phyloP scores from a whole-genome alignment of 2,329 filamentous ascomycete species.

The Alternaria rosae region DNA sequence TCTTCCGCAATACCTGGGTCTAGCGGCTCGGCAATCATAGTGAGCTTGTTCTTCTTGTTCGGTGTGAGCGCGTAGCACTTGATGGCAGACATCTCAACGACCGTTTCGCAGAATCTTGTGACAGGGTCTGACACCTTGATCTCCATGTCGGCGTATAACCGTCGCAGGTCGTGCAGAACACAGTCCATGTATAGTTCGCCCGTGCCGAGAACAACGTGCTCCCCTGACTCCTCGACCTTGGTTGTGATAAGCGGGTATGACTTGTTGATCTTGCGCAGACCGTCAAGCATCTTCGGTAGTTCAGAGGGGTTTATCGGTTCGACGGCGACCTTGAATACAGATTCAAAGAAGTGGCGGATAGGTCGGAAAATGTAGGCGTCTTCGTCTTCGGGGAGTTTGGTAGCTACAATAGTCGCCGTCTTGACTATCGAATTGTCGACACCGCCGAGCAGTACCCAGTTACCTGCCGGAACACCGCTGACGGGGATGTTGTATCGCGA shows the following conservation, averaged over 20 bases:
- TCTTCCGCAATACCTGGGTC: slow-evolving; percentile 95
- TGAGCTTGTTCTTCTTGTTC: slow-evolving; percentile 99
- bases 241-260: slow-evolving; percentile 95
- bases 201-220: slow-evolving; percentile 93
- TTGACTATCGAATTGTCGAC: slow-evolving; percentile 99
- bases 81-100: slow-evolving; percentile 94
- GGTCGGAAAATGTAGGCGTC: slow-evolving; percentile 96
- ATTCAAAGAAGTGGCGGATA: slow-evolving; percentile 93
- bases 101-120: slow-evolving; percentile 96
- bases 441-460: slow-evolving; percentile 88
- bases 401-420: slow-evolving; percentile 86
- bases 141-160: slow-evolving; percentile 98
- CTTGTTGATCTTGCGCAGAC: slow-evolving; percentile 95
- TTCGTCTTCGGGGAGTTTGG: slow-evolving; percentile 82
- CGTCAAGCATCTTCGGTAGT: slow-evolving; percentile 97
- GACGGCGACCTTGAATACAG: slow-evolving; percentile 95
- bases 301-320: slow-evolving; percentile 98
- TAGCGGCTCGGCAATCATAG: slow-evolving; percentile 95
- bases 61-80: slow-evolving; percentile 98
- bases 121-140: slow-evolving; percentile 98
- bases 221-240: slow-evolving; percentile 97
- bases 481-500: slow-evolving; percentile 92
- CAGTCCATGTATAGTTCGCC: slow-evolving; percentile 99
- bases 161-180: slow-evolving; percentile 90
- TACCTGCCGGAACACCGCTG: slow-evolving; percentile 91